Conservation (phyloP, 73 alveolate species). For the Paramecium primaurelia region DNA sequence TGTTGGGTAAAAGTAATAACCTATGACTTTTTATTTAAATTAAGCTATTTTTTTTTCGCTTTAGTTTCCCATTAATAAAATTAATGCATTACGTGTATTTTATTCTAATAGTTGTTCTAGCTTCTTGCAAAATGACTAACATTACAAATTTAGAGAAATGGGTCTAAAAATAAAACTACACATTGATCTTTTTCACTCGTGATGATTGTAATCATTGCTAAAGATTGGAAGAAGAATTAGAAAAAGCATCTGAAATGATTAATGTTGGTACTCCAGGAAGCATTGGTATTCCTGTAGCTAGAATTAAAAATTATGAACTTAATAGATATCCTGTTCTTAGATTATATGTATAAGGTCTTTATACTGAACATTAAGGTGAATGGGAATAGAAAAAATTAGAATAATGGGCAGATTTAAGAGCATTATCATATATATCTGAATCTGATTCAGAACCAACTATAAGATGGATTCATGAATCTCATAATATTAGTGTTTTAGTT, state of each 20-base stretch:
- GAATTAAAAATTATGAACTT: background rate
- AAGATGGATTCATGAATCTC: conserved; percentile 37
- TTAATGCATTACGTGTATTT: conserved; percentile 45
- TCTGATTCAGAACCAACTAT: background rate
- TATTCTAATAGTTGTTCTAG: conserved; percentile 40
- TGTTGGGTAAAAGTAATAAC: conserved; percentile 17
- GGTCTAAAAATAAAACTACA: conserved; percentile 17
- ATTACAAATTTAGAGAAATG: conserved; percentile 34
- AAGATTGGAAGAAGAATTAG: background rate
- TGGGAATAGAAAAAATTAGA: background rate
- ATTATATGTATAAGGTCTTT: conserved; percentile 15
- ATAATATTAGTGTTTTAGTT: background rate
- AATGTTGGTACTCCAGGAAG: conserved; percentile 28
- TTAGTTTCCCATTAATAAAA: conserved; percentile 39
- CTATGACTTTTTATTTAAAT: conserved; percentile 20
- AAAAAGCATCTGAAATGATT: conserved; percentile 36
- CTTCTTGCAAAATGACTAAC: background rate
- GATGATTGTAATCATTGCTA: conserved; percentile 18
- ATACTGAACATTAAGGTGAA: background rate
- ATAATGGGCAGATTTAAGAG: conserved; percentile 20
- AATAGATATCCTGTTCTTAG: background rate
- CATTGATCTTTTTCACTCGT: background rate
- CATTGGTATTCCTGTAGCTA: conserved; percentile 21
- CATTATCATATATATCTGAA: background rate
- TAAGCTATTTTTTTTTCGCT: conserved; percentile 24